A percentile compares a stretch with the other conserved stretches of the same genome.
These are phyloP conservation scores for Abortiporus biennis DNA, from an alignment of 1,284 basidiomycete genomes.

Conservation along the genomic window DNA sequence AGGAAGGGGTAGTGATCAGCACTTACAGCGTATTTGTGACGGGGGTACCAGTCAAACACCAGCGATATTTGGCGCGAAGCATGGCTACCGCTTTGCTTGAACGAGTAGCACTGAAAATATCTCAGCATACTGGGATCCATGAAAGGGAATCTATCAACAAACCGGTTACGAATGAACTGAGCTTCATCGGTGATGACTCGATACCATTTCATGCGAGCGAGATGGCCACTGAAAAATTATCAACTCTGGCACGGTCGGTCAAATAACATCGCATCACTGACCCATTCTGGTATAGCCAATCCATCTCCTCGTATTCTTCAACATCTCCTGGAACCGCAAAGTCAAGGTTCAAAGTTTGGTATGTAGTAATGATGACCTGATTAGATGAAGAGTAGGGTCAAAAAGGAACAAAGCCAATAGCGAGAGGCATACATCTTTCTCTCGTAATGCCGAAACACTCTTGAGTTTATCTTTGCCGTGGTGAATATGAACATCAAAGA, in stretches of 20 bases:
- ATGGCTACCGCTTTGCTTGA: conserved; percentile 52
- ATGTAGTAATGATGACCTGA: conserved; percentile 62
- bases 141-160: conserved; percentile 1
- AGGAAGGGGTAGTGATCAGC: not conserved
- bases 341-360: conserved; percentile 55
- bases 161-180: conserved; percentile 65
- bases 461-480: conserved; percentile 64
- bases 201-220: conserved; percentile 52
- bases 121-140: conserved; percentile 1
- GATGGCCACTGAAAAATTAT: conserved; percentile 36
- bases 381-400: conserved; percentile 2
- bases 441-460: conserved; percentile 33
- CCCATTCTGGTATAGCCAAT: conserved; percentile 46
- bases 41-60: conserved; percentile 70
- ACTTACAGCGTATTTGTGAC: conserved; percentile 61
- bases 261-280: conserved; percentile 16
- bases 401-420: conserved; percentile 1
- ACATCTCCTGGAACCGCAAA: conserved; percentile 43
- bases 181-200: conserved; percentile 65
- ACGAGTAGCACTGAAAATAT: conserved; percentile 38
- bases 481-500: conserved; percentile 60
- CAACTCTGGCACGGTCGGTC: not conserved
- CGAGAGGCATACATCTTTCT: conserved; percentile 42
- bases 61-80: conserved; percentile 54
- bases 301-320: conserved; percentile 36